Base-by-base conservation (phyloP, 306 rosid species). In the Mimosa pudica region DNA sequence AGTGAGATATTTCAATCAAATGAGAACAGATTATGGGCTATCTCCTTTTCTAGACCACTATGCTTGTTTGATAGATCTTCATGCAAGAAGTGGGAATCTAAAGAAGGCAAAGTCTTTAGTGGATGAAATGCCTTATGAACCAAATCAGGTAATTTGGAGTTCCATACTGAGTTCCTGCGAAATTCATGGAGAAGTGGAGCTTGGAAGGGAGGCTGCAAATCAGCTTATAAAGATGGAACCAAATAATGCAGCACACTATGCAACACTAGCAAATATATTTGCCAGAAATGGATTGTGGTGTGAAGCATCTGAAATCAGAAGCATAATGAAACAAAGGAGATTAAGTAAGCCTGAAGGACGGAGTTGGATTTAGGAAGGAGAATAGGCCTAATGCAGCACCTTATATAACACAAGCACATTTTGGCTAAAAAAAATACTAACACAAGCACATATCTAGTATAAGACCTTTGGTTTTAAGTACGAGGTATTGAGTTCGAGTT, bases 51-150 rank as follows among this genome's bases (percentile, higher is more conserved):
- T 78, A 57, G 93, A 91, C 75, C 91, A 87, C 66, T 91, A 84
- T 83, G 93, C 90, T 77, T 89, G 93, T 87, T 81, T 89, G 88
- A 51, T 90, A 42, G 90, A 90, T 79, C 95, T 90, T n/a, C 84
- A 84, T 78, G 93, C 87, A 71, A 87, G 91, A 89, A 86, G 83
- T 35, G 91, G 91, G 65, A 78, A 86, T 70, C 64, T 91, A n/a
- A 81, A 74, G 48, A 88, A 88, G 80, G 92, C 89, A 20, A 82
- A 77, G 85, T 87, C 82, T 78, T 79, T 89, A 78, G 80, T 89
- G 84, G 87, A 82, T 60, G 77, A 83, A 82, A 91, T 86, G 92
- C 93, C 96, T 74, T 86, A 67, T 77, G 81, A 79, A 74, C 87
- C 96, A 70, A 86, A 86, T 79, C 58, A 79, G 80, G 84, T 91